Evolutionary conservation across 2,329 filamentous ascomycete genomes (phyloP), one percentile per base, ranked within the genome.

Genomic region (Neopestalotiopsis sp.): DNA sequence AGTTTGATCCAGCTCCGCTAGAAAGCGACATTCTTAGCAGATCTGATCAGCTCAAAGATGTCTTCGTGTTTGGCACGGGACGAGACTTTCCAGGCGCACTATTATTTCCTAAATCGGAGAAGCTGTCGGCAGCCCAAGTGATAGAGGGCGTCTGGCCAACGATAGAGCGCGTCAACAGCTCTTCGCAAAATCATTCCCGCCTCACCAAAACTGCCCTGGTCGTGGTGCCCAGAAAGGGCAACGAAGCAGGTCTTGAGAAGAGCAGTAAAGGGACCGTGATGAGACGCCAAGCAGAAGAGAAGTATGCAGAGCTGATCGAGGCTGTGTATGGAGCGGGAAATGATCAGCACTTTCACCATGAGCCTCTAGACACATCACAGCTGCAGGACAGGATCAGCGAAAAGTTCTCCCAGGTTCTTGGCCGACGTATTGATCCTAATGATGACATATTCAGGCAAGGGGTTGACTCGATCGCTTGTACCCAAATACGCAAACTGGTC

Each of bases 181-280:
- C 81, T 9, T 83, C 81, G 17, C 86, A 87, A 70, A 79, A 79
- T 7, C 87, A 90, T 72, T 82, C 86, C 3, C 80, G 84, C 12
- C 81, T 91, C 67, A 75, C 84, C 2, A 80, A 76, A 40, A 75
- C 81, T 1, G 89, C 88, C 84, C 70, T 91, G 14, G 71, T 88
- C 0, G 79, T 85, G 0, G 78, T 89, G 57, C 74, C 80, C 0
- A 69, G 79, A 7, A 70, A 74, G 9, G 72, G 75, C 0, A 67
- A 67, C 1, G 66, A 69, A n/a, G 71, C 78, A 0, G 77, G 90
- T 0, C 82, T 86, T 68, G 63, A 65, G 6, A 91, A 89, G 76
- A 91, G 87, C 70, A 91, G 88, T 71, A 92, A 92, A 76, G 89
- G 89, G 0, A 90, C 88, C 0, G 79, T 89, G 1, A 77, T 91